These are phyloP conservation scores for Lumnitzera racemosa DNA, from an alignment of 345 rosid genomes.

Conservation along the genomic window DNA sequence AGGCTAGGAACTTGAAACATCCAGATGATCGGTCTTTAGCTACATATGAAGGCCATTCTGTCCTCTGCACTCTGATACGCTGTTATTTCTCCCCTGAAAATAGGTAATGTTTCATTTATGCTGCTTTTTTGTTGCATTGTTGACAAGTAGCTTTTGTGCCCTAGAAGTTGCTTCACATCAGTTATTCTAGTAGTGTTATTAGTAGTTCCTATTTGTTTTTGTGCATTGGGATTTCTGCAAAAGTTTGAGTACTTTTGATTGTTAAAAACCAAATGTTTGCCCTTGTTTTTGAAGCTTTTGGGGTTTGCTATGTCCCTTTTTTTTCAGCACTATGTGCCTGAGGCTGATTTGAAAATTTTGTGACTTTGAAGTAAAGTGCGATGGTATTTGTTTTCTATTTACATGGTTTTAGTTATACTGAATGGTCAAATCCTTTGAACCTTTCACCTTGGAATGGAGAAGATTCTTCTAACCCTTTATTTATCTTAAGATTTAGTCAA, in stretches of 20 bases:
- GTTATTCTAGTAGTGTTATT: background rate
- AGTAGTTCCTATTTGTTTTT: background rate
- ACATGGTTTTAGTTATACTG: background rate
- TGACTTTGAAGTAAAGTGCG: background rate
- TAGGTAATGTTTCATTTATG: slow-evolving; percentile 27
- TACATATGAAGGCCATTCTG: slow-evolving; percentile 59
- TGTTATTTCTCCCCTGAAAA: slow-evolving; percentile 65
- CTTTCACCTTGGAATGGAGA: too few relatives aligned
- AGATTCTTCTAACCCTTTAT: too few relatives aligned
- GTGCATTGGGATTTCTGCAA: background rate
- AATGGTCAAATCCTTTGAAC: too few relatives aligned
- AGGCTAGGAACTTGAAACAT: slow-evolving; percentile 35
- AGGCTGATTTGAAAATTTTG: background rate
- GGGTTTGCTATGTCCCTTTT: background rate
- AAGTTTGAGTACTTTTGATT: background rate
- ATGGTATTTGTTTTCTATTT: background rate
- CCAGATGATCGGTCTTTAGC: slow-evolving; percentile 48
- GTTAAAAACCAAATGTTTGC: background rate
- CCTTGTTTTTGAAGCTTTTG: background rate
- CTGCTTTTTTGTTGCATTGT: background rate
- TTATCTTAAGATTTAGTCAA: too few relatives aligned
- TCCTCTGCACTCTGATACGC: slow-evolving; percentile 51
- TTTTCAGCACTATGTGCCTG: background rate
- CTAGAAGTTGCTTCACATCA: background rate
- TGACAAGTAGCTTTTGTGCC: too few relatives aligned